Conservation (phyloP, 768 basidiomycete species). For the Trametes gibbosa region DNA sequence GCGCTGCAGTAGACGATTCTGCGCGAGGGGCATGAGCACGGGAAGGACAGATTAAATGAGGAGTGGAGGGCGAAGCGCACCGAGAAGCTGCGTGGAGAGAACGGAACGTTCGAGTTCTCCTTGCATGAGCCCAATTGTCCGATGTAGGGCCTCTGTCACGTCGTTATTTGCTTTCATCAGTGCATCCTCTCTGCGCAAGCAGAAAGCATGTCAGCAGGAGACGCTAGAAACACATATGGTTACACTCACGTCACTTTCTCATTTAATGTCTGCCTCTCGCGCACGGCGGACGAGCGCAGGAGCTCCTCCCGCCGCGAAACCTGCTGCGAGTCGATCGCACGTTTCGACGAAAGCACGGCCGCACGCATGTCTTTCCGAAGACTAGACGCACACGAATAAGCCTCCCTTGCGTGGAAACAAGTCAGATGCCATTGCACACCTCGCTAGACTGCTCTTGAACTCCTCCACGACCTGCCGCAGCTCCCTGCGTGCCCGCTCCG, state of each 20-base stretch:
- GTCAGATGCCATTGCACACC: slow-evolving; percentile 35
- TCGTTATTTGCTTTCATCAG: slow-evolving; percentile 88
- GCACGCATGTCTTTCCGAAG: slow-evolving; percentile 60
- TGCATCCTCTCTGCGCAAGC: slow-evolving; percentile 60
- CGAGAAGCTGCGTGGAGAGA: slow-evolving; percentile 80
- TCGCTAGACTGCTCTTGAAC: slow-evolving; percentile 44
- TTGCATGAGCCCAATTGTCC: slow-evolving; percentile 86
- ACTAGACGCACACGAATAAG: slow-evolving; percentile 35
- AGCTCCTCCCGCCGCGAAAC: slow-evolving; percentile 69
- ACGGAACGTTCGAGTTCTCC: slow-evolving; percentile 89
- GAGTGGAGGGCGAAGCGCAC: slow-evolving; percentile 35
- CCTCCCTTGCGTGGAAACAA: background rate
- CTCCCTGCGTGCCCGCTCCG: slow-evolving; percentile 48
- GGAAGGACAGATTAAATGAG: background rate
- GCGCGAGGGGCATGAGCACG: background rate
- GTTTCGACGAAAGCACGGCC: slow-evolving; percentile 73
- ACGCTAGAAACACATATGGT: background rate
- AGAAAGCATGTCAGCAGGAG: background rate
- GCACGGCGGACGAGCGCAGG: slow-evolving; percentile 47
- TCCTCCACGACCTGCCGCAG: slow-evolving; percentile 49
- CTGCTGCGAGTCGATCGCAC: slow-evolving; percentile 59
- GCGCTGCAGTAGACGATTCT: slow-evolving; percentile 79
- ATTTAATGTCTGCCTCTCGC: slow-evolving; percentile 45
- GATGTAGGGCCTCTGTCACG: slow-evolving; percentile 83
- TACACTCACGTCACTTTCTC: slow-evolving; percentile 62